Evolutionary conservation across 2,329 filamentous ascomycete species (phyloP).

Genomic region (Endocalyx cinctus): DNA sequence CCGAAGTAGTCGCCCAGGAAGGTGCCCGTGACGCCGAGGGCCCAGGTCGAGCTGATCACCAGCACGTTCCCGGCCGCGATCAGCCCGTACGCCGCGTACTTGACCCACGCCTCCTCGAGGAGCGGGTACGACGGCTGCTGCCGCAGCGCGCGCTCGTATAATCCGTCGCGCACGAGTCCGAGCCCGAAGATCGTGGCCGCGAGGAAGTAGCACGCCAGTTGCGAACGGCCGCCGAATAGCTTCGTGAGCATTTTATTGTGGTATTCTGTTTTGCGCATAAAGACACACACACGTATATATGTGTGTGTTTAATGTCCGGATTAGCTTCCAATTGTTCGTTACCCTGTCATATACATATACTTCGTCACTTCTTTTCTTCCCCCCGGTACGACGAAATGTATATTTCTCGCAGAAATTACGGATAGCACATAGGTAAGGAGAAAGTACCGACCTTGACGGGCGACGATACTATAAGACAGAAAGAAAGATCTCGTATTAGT

Average conservation of each 20-base stretch:
- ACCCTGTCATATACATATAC: slow-evolving; percentile 12
- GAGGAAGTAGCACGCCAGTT: slow-evolving; percentile 82
- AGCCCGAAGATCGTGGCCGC: slow-evolving; percentile 86
- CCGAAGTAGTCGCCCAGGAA: slow-evolving; percentile 99
- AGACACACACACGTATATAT: too few relatives aligned
- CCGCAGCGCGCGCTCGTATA: slow-evolving; percentile 81
- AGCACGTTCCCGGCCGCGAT: slow-evolving; percentile 75
- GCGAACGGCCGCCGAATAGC: slow-evolving; percentile 73
- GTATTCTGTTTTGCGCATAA: slow-evolving; percentile 65
- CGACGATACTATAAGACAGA: slow-evolving; percentile 66
- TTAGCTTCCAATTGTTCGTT: too few relatives aligned
- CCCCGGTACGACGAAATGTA: too few relatives aligned
- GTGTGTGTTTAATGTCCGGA: too few relatives aligned
- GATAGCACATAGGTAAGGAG: slow-evolving; percentile 10
- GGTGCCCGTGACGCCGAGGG: slow-evolving; percentile 88
- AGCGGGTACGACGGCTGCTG: slow-evolving; percentile 70
- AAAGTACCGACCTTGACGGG: slow-evolving; percentile 63
- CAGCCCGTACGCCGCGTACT: slow-evolving; percentile 65
- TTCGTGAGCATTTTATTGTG: slow-evolving; percentile 84
- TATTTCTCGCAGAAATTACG: too few relatives aligned
- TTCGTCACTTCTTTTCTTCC: neutral
- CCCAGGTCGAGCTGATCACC: slow-evolving; percentile 85
- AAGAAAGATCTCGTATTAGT: too few relatives aligned
- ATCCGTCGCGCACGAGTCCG: slow-evolving; percentile 79
- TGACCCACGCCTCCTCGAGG: slow-evolving; percentile 56